Percentiles rank a stretch among this genome's conserved stretches.
Conservation (phyloP, 257 asterid genomes). For the Euphrasia confusa region DNA sequence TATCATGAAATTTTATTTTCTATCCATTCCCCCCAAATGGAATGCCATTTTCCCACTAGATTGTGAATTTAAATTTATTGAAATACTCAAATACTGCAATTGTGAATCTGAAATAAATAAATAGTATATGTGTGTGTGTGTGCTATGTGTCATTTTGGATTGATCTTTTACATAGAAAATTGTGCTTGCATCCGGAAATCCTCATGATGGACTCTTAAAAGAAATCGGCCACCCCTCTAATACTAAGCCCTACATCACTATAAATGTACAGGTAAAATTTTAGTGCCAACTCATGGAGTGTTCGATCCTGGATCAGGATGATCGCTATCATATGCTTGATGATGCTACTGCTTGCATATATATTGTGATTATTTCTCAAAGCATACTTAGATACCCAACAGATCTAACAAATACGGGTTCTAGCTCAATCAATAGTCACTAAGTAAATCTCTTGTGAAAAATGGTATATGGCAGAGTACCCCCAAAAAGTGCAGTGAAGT, state of each 20-base stretch:
- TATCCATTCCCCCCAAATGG: neutral
- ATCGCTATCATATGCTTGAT: neutral
- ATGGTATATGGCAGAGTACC: slow-evolving; percentile 32
- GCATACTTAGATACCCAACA: neutral
- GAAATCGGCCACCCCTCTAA: neutral
- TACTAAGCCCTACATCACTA: neutral
- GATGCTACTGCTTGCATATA: neutral
- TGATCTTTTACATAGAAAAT: neutral
- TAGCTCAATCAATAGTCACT: neutral
- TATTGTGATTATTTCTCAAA: slow-evolving; percentile 2
- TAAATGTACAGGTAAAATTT: neutral
- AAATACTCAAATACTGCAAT: too few species aligned
- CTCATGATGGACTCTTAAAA: neutral
- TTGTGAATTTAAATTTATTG: neutral
- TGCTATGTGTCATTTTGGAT: neutral
- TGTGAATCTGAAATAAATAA: too few species aligned
- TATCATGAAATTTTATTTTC: too few species aligned
- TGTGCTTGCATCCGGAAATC: neutral
- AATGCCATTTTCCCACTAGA: neutral
- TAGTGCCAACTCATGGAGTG: neutral
- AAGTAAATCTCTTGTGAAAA: neutral
- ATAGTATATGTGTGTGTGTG: too few species aligned
- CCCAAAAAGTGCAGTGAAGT: slow-evolving; percentile 45
- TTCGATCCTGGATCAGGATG: too few species aligned
- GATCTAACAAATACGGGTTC: neutral